phyloP scores from a whole-genome alignment of 2,329 filamentous ascomycete species.

The Coniochaeta prunicola region DNA sequence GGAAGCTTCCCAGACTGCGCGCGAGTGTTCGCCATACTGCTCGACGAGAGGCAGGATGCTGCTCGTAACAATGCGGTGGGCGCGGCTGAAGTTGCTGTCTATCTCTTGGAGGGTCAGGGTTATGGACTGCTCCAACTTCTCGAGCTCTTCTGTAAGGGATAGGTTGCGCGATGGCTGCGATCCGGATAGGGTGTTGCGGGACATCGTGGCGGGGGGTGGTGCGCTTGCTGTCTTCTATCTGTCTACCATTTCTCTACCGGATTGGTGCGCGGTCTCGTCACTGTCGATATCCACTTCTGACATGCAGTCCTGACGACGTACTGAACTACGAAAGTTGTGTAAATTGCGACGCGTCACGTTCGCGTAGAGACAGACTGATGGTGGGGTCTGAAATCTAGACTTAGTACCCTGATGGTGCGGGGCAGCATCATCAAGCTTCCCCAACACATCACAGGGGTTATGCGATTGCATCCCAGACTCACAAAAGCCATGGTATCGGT shows the following conservation, averaged over 20 bases:
- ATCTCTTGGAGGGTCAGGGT: conserved; percentile 97
- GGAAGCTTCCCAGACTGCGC: conserved; percentile 91
- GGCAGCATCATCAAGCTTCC: neutral
- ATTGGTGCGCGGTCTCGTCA: neutral
- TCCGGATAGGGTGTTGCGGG: neutral
- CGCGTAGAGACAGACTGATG: neutral
- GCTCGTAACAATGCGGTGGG: conserved; percentile 90
- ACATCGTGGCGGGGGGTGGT: neutral
- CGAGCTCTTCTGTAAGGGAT: conserved; percentile 87
- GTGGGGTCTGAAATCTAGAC: neutral
- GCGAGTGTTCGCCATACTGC: conserved; percentile 89
- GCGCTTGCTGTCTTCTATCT: neutral
- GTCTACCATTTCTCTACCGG: neutral
- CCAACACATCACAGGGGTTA: neutral
- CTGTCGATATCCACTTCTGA: neutral
- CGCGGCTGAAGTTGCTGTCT: conserved; percentile 95
- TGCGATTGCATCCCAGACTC: neutral
- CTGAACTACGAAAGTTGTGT: neutral
- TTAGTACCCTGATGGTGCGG: neutral
- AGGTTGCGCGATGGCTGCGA: conserved; percentile 37
- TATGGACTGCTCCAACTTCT: conserved; percentile 93
- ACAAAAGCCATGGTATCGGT: neutral
- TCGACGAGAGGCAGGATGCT: conserved; percentile 91
- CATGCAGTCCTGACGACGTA: too few relatives aligned
- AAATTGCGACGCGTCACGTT: neutral